These are phyloP conservation scores for Colletotrichum sp. DNA, from an alignment of 2,329 filamentous ascomycete species.

Conservation along the genomic window DNA sequence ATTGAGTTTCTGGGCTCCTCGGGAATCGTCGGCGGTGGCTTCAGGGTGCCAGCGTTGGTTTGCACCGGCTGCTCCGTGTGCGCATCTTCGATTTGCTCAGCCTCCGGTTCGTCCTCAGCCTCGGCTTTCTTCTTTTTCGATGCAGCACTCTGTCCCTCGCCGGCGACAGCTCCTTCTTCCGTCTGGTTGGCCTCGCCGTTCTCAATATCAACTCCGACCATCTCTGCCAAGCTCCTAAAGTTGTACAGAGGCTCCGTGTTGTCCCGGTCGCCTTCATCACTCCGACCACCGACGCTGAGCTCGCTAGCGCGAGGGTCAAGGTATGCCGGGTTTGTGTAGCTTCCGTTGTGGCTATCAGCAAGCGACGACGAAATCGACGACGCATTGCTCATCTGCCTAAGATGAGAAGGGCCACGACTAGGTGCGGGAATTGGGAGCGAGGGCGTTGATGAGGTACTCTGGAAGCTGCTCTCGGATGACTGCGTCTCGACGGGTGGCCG, in stretches of 20 bases:
- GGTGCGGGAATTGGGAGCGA: slow-evolving; percentile 53
- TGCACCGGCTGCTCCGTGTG: slow-evolving; percentile 20
- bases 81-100: slow-evolving; percentile 39
- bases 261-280: slow-evolving; percentile 55
- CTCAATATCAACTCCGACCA: slow-evolving; percentile 73
- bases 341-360: slow-evolving; percentile 67
- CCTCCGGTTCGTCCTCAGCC: slow-evolving; percentile 35
- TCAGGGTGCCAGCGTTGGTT: slow-evolving; percentile 20
- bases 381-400: slow-evolving; percentile 85
- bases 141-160: slow-evolving; percentile 23
- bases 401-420: slow-evolving; percentile 68
- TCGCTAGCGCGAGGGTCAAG: slow-evolving; percentile 58
- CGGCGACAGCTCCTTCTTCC: slow-evolving; percentile 29
- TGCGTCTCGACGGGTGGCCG: slow-evolving; percentile 40
- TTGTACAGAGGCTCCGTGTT: slow-evolving; percentile 85
- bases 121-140: slow-evolving; percentile 31
- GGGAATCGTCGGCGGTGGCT: slow-evolving; percentile 10
- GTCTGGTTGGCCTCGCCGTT: slow-evolving; percentile 44
- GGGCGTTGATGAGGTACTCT: slow-evolving; percentile 34
- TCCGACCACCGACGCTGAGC: slow-evolving; percentile 52
- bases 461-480: slow-evolving; percentile 17
- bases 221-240: slow-evolving; percentile 84
- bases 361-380: slow-evolving; percentile 84
- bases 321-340: slow-evolving; percentile 45
- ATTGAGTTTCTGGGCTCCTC: slow-evolving; percentile 32